Conservation (phyloP, 140 eudicot genomes). For the Oenanthe javanica region DNA sequence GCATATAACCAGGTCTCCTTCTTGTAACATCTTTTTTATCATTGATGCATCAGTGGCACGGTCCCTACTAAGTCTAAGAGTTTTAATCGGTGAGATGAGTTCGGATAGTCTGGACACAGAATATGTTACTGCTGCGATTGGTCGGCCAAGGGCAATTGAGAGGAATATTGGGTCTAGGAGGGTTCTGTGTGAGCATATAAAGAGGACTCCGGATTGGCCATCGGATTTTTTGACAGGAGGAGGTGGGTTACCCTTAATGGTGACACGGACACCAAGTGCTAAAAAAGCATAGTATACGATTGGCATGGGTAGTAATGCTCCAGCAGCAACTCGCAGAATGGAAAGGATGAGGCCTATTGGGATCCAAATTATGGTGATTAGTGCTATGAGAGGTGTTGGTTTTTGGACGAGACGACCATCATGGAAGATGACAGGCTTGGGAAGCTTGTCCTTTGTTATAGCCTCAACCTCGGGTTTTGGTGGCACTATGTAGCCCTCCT, state of each 20-base stretch:
- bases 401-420: slow-evolving; percentile 9
- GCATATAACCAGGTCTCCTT: slow-evolving; percentile 12
- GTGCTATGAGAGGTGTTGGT: slow-evolving; percentile 6
- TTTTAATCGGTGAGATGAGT: not conserved
- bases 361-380: slow-evolving; percentile 1
- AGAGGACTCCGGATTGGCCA: slow-evolving; percentile 11
- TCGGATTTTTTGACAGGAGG: not conserved
- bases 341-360: slow-evolving; percentile 8
- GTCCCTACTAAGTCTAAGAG: slow-evolving; percentile 8
- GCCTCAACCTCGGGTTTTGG: slow-evolving; percentile 1
- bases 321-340: not conserved
- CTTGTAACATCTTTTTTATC: slow-evolving; percentile 8
- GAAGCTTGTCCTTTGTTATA: slow-evolving; percentile 4
- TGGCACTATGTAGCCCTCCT: slow-evolving; percentile 12
- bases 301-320: slow-evolving; percentile 9
- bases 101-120: slow-evolving; percentile 8
- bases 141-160: slow-evolving; percentile 9
- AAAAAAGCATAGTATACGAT: not conserved
- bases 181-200: slow-evolving; percentile 7
- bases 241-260: slow-evolving; percentile 2
- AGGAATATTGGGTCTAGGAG: slow-evolving; percentile 9
- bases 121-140: slow-evolving; percentile 5
- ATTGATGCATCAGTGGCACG: slow-evolving; percentile 6
- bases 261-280: slow-evolving; percentile 9
- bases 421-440: slow-evolving; percentile 12